These are phyloP conservation scores for Beta macrorhiza DNA, from an alignment of 179 eudicot species.

Conservation along the genomic window DNA sequence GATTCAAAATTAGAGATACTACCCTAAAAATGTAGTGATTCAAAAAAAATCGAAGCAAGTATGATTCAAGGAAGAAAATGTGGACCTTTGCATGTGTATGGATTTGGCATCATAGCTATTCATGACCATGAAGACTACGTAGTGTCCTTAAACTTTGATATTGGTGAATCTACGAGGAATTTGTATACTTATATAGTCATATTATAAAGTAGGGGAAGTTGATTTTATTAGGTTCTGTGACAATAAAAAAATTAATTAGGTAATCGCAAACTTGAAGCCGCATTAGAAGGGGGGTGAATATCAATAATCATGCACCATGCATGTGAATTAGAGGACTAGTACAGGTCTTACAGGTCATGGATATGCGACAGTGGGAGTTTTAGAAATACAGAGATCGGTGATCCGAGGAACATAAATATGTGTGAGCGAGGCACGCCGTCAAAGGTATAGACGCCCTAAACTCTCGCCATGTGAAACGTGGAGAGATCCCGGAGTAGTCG, in stretches of 20 bases:
- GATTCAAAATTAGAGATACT: no score
- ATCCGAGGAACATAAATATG: constrained; percentile 5
- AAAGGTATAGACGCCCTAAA: background rate
- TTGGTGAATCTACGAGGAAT: no score
- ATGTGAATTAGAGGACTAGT: background rate
- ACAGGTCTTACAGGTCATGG: background rate
- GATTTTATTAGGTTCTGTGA: no score
- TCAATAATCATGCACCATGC: background rate
- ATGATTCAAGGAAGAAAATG: no score
- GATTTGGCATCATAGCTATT: background rate
- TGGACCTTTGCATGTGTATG: no score
- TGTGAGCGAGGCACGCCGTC: constrained; percentile 7
- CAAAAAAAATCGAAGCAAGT: no score
- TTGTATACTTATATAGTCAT: no score
- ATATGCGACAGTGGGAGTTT: background rate
- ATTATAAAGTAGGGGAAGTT: no score
- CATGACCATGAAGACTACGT: background rate
- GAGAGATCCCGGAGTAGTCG: constrained; percentile 28
- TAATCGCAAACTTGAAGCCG: background rate
- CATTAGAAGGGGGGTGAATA: background rate
- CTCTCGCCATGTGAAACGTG: constrained; percentile 17
- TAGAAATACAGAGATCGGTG: background rate
- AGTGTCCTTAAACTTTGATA: no score
- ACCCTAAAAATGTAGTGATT: no score
- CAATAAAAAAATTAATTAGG: no score